phyloP scores from a whole-genome alignment of 371 early-diverging fungal genomes.

The Mucor lusitanicus region DNA sequence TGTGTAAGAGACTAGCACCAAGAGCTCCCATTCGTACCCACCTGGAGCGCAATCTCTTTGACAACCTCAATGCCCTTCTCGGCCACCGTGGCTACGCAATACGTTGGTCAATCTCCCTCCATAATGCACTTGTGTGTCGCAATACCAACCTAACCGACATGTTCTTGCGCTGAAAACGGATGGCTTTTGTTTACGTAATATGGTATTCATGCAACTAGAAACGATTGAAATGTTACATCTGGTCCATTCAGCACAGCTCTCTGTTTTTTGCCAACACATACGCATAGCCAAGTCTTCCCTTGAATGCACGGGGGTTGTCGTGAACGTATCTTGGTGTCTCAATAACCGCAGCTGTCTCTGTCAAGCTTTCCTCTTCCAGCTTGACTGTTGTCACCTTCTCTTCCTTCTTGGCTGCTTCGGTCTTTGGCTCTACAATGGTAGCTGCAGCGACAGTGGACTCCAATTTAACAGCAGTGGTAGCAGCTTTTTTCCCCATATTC shows the following conservation, averaged over 20 bases:
- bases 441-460: background rate
- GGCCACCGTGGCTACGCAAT: conserved; percentile 29
- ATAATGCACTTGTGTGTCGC: too few species aligned
- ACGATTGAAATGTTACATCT: background rate
- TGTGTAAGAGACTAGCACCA: background rate
- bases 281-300: conserved; percentile 30
- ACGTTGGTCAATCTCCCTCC: background rate
- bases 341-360: background rate
- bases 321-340: conserved; percentile 16
- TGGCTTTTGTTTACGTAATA: conserved; percentile 23
- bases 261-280: conserved; percentile 4
- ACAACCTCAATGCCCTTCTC: conserved; percentile 46
- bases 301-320: conserved; percentile 18
- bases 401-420: background rate
- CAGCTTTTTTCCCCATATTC: background rate
- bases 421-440: background rate
- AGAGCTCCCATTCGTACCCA: background rate
- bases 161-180: conserved; percentile 25
- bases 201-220: conserved; percentile 24
- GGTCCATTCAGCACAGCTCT: too few species aligned
- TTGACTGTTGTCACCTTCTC: background rate
- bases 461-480: background rate
- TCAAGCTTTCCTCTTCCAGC: background rate
- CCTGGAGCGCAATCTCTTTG: conserved; percentile 40
- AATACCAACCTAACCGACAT: conserved; percentile 20